Base-by-base conservation (phyloP, 1,139 yeast genomes). In the Lodderomyces metapsilosis region DNA sequence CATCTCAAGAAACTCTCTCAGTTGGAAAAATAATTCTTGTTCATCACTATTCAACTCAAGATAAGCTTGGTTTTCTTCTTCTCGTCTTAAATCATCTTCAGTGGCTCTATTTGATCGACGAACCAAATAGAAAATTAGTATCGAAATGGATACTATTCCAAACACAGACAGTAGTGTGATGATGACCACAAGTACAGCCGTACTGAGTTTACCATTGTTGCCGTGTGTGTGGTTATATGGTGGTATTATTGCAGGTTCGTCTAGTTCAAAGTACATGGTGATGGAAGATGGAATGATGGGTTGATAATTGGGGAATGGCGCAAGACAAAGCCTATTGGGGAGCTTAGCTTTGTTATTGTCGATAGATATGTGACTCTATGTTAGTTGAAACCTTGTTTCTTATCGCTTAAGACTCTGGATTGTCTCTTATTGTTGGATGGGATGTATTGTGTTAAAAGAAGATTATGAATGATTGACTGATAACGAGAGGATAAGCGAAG, bases 1-100 rank as follows among this genome's bases (percentile, higher is more conserved):
- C 36, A 72, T 64, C 42, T 67, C 68, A 34, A 82, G 61, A 50
- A 62, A 78, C 38, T 78, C 84, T 50, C 79, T 78, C 33, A 91
- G 83, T 53, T 80, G 86, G 52, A 82, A 77, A 56, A 83, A 91
- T 25, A 91, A 70, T 52, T 89, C 95, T 59, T 84, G 92, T 50
- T 86, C 92, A 47, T 84, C 85, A 4, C 85, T 79, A 15, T 82
- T 66, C 12, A 85, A 61, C 17, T 44, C 84, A 38, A 76, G 72
- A 49, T 91, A 70, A 0, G 80, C 83, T 48, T 76, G 74, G 49
- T 76, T 68, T 45, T 78, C 82, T 51, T 77, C 84, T 50, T 85
- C 85, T 42, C 84, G 78, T 31, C 74, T 70, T 24, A 81, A 66
- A 39, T 79, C 83, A 50, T 78, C 81, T 46, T 80, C 87, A 1